These are phyloP conservation scores for Fusarium keratoplasticum DNA, from an alignment of 2,329 filamentous ascomycete species.

Conservation along the genomic window DNA sequence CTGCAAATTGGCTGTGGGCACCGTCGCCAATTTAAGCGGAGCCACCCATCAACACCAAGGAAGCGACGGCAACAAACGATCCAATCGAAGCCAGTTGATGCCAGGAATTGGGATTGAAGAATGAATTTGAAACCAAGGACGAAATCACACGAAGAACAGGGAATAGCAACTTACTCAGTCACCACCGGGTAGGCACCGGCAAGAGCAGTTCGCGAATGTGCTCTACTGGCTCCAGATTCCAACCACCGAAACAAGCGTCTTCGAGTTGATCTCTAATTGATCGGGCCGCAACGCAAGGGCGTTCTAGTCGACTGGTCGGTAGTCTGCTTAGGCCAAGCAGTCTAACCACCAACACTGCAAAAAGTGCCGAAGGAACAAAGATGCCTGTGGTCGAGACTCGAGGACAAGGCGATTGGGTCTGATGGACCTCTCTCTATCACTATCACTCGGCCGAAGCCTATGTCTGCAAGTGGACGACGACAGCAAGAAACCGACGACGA, in stretches of 20 bases:
- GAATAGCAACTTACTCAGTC: conserved; percentile 21
- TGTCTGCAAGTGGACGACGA: conserved; percentile 23
- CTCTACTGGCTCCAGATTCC: conserved; percentile 17
- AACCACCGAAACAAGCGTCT: conserved; percentile 26
- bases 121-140: background rate
- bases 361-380: conserved; percentile 4
- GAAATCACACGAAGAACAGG: conserved; percentile 1
- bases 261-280: conserved; percentile 31
- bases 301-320: conserved; percentile 17
- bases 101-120: background rate
- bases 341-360: conserved; percentile 5
- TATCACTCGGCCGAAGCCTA: conserved; percentile 31
- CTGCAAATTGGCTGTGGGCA: conserved; percentile 45
- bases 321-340: conserved; percentile 1
- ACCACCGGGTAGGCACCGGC: background rate
- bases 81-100: conserved; percentile 2
- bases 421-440: conserved; percentile 17
- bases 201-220: background rate
- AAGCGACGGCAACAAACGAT: conserved; percentile 4
- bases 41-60: conserved; percentile 32
- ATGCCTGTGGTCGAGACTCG: conserved; percentile 2
- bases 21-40: conserved; percentile 29
- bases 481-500: conserved; percentile 6
- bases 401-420: conserved; percentile 5
- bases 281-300: conserved; percentile 37